Base-by-base conservation (phyloP, 1,284 basidiomycete genomes). In the Microbotryum scabiosae region DNA sequence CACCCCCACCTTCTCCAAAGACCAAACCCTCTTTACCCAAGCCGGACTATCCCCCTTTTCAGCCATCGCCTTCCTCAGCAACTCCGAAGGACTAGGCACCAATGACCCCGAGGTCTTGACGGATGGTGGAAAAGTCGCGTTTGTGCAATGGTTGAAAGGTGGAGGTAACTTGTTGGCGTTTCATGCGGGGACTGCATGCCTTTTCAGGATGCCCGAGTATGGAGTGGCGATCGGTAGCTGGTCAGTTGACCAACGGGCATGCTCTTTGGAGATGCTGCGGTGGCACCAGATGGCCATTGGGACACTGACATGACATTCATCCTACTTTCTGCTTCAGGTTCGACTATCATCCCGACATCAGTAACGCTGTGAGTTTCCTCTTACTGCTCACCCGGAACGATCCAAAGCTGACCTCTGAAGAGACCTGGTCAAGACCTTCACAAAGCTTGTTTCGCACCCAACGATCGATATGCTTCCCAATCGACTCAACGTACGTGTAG, bases 161-260 rank as follows among this genome's bases (percentile, higher is more conserved):
- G 62, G 64, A 4, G 66, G 66, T 5, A 46, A 49, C 2, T 51
- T 65, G 14, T 51, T 65, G n/a, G 63, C 61, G 2, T 46, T 66
- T 41, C 67, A 68, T 36, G 64, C 67, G 3, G 64, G 57, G 2
- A 60, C 57, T 5, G 67, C 67, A 1, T 68, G 67, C 45, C 32
- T 68, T 4, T 68, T 68, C 51, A 59, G 64, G 32, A 56, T 63
- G n/a, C 49, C 55, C 4, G 51, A 57, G 2, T 68, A 66, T 25
- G 67, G 67, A 1, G 57, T 56, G 2, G 66, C 62, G 4, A 62
- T 67, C 53, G 66, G 63, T 7, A 56, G 54, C 32, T 63, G 57
- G 63, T 64, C 36, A 56, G 58, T 62, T 21, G 23, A 28, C 12
- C 10, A 9, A 30, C 30, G 47, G 9, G 12, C 47, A 49, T n/a